Base-by-base conservation (phyloP, 2,329 filamentous ascomycete genomes). In the Botrytis byssoidea region DNA sequence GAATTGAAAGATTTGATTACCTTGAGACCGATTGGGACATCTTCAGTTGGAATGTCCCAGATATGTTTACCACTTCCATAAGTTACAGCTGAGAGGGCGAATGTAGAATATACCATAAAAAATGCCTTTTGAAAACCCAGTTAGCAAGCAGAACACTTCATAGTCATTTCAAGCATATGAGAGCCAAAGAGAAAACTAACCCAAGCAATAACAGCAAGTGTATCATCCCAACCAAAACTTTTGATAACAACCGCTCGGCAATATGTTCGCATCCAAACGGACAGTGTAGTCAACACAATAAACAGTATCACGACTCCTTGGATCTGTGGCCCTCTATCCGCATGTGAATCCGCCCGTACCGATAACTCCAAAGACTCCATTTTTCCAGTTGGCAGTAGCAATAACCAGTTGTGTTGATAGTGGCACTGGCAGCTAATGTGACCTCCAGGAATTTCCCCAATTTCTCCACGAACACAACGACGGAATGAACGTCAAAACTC, bases 221-320 rank as follows among this genome's bases (percentile, higher is more conserved):
- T 44, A 70, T 80, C 79, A 73, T 80, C 79, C 48, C 76, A 61
- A 12, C 78, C 78, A 76, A 80, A 80, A n/a, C 70, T 75, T 73
- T 78, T 79, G 29, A 77, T 75, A n/a, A 79, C 40, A 18, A 77
- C n/a, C 12, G 71, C 73, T 44, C 79, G 74, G 65, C 74, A 76
- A 69, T 80, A 79, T 57, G 75, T 77, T 67, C 79, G 71, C 29
- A 79, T 35, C 20, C 65, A 44, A 35, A 80, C 75, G 14, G 77
- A 71, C 55, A 80, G 65, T 20, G 81, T 80, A 10, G 79, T 80
- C 14, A 85, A 63, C 8, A 82, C 72, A 25, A 85, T 59, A 64
- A 85, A 83, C 6, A 81, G 75, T 70, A 78, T 75, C 55, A 82
- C 74, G 71, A 85, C 80, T 18, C 83, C 80, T 29, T 83, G 29